Conservation (phyloP, 257 asterid genomes). For the Lantana camara region DNA sequence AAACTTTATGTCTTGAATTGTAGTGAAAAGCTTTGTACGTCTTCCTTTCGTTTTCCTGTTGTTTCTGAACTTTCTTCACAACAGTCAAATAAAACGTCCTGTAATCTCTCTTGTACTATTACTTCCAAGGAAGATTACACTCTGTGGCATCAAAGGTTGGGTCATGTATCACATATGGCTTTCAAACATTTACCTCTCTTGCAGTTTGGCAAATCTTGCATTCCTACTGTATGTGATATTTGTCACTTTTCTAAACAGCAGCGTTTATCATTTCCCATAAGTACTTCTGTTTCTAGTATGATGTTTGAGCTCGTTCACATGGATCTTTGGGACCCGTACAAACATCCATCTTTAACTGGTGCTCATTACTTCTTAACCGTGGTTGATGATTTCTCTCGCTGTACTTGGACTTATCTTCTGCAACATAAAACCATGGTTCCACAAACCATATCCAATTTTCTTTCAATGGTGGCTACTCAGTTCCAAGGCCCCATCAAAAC, state of each 20-base stretch:
- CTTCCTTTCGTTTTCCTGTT: no score
- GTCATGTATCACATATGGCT: no score
- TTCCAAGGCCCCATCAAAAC: background rate
- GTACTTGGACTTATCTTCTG: background rate
- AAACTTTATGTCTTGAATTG: no score
- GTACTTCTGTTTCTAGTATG: background rate
- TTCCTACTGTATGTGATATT: background rate
- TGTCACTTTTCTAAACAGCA: no score
- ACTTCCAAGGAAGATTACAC: no score
- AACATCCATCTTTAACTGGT: background rate
- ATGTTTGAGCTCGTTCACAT: constrained; percentile 11
- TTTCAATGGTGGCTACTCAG: constrained; percentile 1
- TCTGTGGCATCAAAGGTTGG: no score
- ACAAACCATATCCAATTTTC: background rate
- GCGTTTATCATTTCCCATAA: background rate
- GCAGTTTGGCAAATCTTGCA: no score
- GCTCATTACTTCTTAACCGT: background rate
- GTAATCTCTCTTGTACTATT: no score
- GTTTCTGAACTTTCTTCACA: no score
- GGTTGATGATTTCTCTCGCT: constrained; percentile 18
- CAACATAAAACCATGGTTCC: background rate
- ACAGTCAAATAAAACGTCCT: no score
- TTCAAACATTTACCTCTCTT: no score
- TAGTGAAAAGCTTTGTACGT: no score
- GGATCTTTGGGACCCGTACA: background rate